Evolutionary conservation across 2,329 filamentous ascomycete species (phyloP).

Genomic region (Nemania sp.): DNA sequence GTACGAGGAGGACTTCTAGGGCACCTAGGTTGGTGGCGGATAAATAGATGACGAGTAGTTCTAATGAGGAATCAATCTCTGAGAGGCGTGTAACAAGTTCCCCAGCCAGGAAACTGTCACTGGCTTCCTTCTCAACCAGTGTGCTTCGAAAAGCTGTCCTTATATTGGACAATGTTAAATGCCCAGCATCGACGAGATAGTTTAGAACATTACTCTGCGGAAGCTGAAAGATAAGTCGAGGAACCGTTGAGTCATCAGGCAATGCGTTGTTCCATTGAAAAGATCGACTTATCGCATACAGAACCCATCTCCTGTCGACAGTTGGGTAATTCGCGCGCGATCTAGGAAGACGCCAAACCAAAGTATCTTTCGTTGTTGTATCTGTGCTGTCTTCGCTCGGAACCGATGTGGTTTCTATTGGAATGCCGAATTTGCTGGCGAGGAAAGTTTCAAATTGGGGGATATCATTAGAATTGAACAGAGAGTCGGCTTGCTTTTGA

Average conservation of each 20-base stretch:
- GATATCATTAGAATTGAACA: constrained; percentile 51
- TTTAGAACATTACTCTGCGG: constrained; percentile 59
- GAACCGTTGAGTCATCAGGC: constrained; percentile 46
- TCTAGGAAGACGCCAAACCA: constrained; percentile 56
- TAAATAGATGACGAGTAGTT: constrained; percentile 67
- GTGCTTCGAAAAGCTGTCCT: constrained; percentile 59
- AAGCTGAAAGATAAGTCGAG: constrained; percentile 46
- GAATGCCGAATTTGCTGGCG: constrained; percentile 53
- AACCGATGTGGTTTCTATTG: constrained; percentile 34
- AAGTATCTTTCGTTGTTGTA: constrained; percentile 30
- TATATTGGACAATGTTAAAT: constrained; percentile 62
- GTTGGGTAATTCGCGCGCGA: constrained; percentile 52
- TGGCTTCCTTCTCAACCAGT: constrained; percentile 46
- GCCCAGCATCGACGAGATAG: constrained; percentile 63
- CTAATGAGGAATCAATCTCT: constrained; percentile 68
- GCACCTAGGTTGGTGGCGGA: constrained; percentile 67
- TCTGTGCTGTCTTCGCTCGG: constrained; percentile 26
- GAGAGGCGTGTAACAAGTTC: constrained; percentile 66
- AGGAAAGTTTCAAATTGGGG: constrained; percentile 54
- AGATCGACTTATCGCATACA: constrained; percentile 64
- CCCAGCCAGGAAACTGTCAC: constrained; percentile 56
- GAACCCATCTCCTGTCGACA: constrained; percentile 67
- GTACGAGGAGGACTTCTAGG: constrained; percentile 66
- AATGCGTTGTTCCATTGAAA: constrained; percentile 58
- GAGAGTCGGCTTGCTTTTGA: constrained; percentile 50